Percentiles rank a stretch among this genome's conserved stretches.
These are phyloP conservation scores for Sclerospora graminicola DNA, from an alignment of 352 stramenopile species.

Conservation along the genomic window DNA sequence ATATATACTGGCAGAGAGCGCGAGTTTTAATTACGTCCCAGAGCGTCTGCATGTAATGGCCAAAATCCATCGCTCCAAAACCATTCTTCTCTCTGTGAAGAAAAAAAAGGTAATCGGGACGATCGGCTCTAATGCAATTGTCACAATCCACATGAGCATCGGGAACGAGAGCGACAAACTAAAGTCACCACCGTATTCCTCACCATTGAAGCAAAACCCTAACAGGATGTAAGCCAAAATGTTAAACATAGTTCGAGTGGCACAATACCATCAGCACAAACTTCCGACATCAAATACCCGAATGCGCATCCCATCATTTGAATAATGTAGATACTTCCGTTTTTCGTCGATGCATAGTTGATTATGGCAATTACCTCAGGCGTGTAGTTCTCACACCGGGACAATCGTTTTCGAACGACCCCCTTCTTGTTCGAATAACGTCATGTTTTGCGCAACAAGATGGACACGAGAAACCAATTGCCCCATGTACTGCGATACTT, in stretches of 20 bases:
- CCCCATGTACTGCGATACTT: too few species aligned
- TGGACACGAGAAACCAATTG: too few species aligned
- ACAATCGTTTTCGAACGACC: too few species aligned
- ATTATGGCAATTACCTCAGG: conserved; percentile 17
- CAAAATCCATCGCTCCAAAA: conserved; percentile 21
- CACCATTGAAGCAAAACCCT: conserved; percentile 37
- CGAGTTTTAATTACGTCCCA: conserved; percentile 49
- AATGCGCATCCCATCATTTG: conserved; percentile 62
- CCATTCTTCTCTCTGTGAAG: conserved; percentile 13
- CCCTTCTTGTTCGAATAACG: too few species aligned
- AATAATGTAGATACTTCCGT: conserved; percentile 40
- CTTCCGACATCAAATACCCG: conserved; percentile 48
- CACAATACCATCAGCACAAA: too few species aligned
- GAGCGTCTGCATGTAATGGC: too few species aligned
- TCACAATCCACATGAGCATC: too few species aligned
- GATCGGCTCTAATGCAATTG: conserved; percentile 24
- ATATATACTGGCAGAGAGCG: conserved; percentile 48
- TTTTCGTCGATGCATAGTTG: too few species aligned
- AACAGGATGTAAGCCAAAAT: conserved; percentile 32
- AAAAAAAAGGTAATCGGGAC: conserved; percentile 20
- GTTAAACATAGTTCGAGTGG: conserved; percentile 34
- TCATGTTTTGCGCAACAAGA: too few species aligned
- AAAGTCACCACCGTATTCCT: too few species aligned
- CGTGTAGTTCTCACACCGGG: conserved; percentile 28
- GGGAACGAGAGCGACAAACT: conserved; percentile 41